Evolutionary conservation across 306 rosid genomes (phyloP).

Genomic region (Citrullus mucosospermus): DNA sequence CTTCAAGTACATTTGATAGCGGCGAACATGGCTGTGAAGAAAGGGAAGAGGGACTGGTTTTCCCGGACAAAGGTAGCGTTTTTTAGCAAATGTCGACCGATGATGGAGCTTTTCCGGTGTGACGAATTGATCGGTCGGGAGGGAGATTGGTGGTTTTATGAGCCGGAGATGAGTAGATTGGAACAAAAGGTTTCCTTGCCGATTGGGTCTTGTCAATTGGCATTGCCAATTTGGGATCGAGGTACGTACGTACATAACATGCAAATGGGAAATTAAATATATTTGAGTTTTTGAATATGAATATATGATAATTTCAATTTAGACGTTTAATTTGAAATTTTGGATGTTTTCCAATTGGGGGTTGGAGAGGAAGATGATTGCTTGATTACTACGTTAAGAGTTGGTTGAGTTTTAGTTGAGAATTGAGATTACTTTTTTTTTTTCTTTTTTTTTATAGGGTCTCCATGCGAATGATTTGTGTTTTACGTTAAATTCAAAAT

Average conservation of each 20-base stretch:
- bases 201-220: slow-evolving; percentile 65
- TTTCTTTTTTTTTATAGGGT: not conserved
- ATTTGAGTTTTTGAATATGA: not conserved
- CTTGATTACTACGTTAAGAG: not conserved
- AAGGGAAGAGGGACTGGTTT: slow-evolving; percentile 44
- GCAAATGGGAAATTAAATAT: not conserved
- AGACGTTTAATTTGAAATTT: not conserved
- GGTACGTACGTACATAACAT: slow-evolving; percentile 27
- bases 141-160: slow-evolving; percentile 78
- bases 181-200: slow-evolving; percentile 70
- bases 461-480: not conserved
- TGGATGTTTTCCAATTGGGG: not conserved
- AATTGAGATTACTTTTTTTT: not conserved
- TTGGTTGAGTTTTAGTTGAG: slow-evolving; percentile 7
- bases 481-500: not conserved
- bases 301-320: not conserved
- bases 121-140: slow-evolving; percentile 47
- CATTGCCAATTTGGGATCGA: slow-evolving; percentile 92
- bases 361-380: slow-evolving; percentile 2
- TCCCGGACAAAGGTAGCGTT: slow-evolving; percentile 38
- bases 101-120: slow-evolving; percentile 76
- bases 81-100: slow-evolving; percentile 77
- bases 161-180: slow-evolving; percentile 34
- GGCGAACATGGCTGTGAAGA: slow-evolving; percentile 53
- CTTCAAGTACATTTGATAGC: slow-evolving; percentile 65